Evolutionary conservation across 78 protist species (phyloP), one percentile per base, ranked within the genome.

Genomic region (Dictyostelium firmibasis): DNA sequence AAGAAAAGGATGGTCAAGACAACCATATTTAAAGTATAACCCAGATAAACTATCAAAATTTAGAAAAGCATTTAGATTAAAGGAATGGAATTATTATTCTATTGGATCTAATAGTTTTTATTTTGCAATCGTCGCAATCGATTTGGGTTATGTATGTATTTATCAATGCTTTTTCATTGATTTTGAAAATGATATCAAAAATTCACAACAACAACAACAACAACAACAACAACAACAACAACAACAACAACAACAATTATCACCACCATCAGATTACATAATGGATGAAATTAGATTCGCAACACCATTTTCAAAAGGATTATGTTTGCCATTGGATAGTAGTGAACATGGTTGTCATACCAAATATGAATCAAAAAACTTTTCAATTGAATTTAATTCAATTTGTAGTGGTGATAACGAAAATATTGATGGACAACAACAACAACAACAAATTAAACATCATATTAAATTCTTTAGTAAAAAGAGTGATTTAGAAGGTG

Each of bases 11-110:
- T 88, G 93, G 93, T 27, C 93, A 27, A 77, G 93, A 77, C 85
- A 88, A 38, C 85, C 86, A 4, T 41, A 23, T 20, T 44, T 88
- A 38, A 88, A 77, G 16, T 88, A 88, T 43, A 88, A 88, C 9
- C 93, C 93, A 79, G 31, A 77, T 8, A 67, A 29, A 20, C 79
- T 88, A 31, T 41, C 87, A 41, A 53, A 53, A 43, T 88, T 77
- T 60, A 77, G 44, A 67, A 50, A 41, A 41, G 67, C 81, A 41
- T 88, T 47, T 29, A 77, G 93, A 38, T 64, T 88, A 29, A 88
- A 88, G 69, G 93, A 88, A 67, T 88, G 93, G 93, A 88, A 88
- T 44, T 88, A 88, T 44, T 88, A 88, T 64, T 50, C 86, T 5
- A 29, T 88, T 36, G 93, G 85, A 20, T 78, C 83, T 1, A 47